A percentile compares a stretch with the other conserved stretches of the same genome.
Conservation (phyloP, 257 asterid species). For the Leonotis leonurus region DNA sequence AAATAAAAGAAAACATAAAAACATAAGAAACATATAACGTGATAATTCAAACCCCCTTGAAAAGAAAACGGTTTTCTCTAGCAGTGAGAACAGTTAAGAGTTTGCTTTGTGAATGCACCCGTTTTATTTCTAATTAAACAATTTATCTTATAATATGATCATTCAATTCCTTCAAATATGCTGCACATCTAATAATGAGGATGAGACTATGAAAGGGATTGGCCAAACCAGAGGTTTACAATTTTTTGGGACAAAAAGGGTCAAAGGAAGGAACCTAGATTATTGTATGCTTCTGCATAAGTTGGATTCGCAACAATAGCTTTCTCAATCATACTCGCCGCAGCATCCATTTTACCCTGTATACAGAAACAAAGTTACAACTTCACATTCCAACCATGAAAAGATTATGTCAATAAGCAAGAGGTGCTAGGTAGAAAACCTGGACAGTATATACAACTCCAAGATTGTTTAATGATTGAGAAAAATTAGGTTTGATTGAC, state of each 20-base stretch:
- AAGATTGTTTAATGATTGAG: conserved; percentile 97
- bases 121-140: neutral
- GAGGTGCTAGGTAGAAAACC: conserved; percentile 39
- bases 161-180: neutral
- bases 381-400: neutral
- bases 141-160: conserved; percentile 1
- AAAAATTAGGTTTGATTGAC: conserved; percentile 91
- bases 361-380: conserved; percentile 11
- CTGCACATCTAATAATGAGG: neutral
- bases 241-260: too few species aligned
- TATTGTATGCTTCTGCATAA: conserved; percentile 99
- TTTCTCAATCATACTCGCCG: conserved; percentile 95
- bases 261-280: conserved; percentile 53
- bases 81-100: neutral
- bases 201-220: too few species aligned
- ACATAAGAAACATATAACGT: neutral
- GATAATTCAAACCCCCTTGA: too few species aligned
- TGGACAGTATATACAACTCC: conserved; percentile 99
- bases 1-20: neutral
- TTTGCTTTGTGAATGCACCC: neutral
- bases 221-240: too few species aligned
- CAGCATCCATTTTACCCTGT: conserved; percentile 99
- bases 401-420: neutral
- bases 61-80: too few species aligned
- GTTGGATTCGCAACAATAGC: conserved; percentile 98